Evolutionary conservation across 176 grass and related monocot genomes (phyloP).

Genomic region (Eleusine coracana): DNA sequence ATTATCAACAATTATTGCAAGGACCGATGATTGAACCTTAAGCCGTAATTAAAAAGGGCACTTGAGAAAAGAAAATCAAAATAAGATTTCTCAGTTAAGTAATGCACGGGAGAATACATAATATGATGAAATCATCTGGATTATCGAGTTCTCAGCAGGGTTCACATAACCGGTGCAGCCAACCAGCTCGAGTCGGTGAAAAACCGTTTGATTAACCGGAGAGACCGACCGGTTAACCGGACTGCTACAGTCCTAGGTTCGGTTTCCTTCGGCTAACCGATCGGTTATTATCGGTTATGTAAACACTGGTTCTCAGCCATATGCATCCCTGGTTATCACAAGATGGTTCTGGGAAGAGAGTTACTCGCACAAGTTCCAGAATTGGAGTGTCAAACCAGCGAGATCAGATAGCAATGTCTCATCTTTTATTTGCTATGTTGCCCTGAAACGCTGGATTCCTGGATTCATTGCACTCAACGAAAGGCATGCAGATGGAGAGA

Average conservation of each 20-base stretch:
- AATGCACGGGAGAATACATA: background rate
- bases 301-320: background rate
- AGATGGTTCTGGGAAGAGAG: background rate
- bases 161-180: too few species aligned
- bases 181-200: too few species aligned
- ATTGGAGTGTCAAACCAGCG: slow-evolving; percentile 19
- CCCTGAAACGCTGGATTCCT: slow-evolving; percentile 3
- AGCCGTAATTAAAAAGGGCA: background rate
- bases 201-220: too few species aligned
- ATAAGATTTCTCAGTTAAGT: background rate
- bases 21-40: background rate
- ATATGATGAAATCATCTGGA: background rate
- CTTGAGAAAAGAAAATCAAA: background rate
- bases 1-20: background rate
- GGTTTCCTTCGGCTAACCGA: too few species aligned
- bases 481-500: background rate
- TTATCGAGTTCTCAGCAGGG: too few species aligned
- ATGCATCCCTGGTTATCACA: background rate
- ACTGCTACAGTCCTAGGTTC: too few species aligned
- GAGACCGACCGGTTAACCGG: too few species aligned
- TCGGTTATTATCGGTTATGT: too few species aligned
- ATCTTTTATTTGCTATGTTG: slow-evolving; percentile 1
- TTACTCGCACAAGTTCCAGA: background rate
- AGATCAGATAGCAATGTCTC: slow-evolving; percentile 16
- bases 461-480: slow-evolving; percentile 9